Percentiles rank a stretch among this genome's conserved stretches.
These are phyloP conservation scores for Erysimum cheiranthoides DNA, from an alignment of 345 rosid species.

Conservation along the genomic window DNA sequence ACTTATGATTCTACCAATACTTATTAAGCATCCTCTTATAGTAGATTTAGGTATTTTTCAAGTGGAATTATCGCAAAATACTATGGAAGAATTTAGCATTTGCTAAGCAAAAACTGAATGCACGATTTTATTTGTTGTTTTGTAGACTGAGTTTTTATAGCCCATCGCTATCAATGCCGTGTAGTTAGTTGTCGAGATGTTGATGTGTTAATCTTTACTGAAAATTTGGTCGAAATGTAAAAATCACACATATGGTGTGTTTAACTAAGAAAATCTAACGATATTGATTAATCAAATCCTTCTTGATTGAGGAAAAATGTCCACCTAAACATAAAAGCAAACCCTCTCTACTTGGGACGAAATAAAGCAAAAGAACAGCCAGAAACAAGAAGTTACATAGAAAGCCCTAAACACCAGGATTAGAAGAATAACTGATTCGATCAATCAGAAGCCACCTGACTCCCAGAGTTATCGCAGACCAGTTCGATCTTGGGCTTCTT, in stretches of 20 bases:
- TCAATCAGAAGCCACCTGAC: conserved; percentile 49
- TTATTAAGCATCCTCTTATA: background rate
- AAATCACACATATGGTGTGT: background rate
- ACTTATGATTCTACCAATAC: background rate
- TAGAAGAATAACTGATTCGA: background rate
- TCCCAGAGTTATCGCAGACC: conserved; percentile 43
- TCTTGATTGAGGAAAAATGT: conserved; percentile 13
- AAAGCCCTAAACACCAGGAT: conserved; percentile 12
- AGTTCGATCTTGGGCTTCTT: conserved; percentile 43
- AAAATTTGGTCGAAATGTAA: background rate
- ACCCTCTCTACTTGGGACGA: conserved; percentile 29
- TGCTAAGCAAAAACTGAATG: background rate
- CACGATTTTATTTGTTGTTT: background rate
- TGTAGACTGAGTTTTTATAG: background rate
- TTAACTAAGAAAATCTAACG: background rate
- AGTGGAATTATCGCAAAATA: background rate
- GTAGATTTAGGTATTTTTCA: background rate
- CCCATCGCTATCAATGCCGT: background rate
- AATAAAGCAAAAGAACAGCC: background rate
- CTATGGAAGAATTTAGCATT: background rate
- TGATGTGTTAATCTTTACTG: background rate
- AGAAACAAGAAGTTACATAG: conserved; percentile 3
- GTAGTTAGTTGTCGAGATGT: background rate
- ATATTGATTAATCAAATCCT: conserved; percentile 31
- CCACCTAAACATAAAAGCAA: conserved; percentile 31